Conservation (phyloP, 495 filamentous ascomycete species). For the Penicillium argentinense region DNA sequence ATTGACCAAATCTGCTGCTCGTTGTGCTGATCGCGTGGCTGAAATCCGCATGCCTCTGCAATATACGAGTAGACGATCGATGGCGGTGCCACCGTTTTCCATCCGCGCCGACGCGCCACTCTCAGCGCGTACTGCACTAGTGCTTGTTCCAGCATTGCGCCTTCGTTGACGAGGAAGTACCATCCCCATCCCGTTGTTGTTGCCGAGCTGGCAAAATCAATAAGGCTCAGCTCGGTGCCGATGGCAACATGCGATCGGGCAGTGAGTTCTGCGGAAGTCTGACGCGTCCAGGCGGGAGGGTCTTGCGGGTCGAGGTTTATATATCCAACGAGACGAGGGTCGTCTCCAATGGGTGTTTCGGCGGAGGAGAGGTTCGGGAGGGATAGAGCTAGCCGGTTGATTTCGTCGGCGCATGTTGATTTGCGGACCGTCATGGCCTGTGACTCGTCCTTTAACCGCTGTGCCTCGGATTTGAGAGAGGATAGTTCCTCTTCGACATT, state of each 20-base stretch:
- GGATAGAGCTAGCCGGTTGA: slow-evolving; percentile 70
- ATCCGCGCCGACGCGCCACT: slow-evolving; percentile 68
- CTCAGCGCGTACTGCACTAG: slow-evolving; percentile 80
- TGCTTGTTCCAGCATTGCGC: slow-evolving; percentile 87
- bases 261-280: slow-evolving; percentile 44
- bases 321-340: slow-evolving; percentile 59
- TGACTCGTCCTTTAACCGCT: slow-evolving; percentile 65
- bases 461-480: slow-evolving; percentile 60
- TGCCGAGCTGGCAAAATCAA: slow-evolving; percentile 82
- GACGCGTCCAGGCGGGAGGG: slow-evolving; percentile 45
- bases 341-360: slow-evolving; percentile 69
- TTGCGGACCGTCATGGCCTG: slow-evolving; percentile 59
- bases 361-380: slow-evolving; percentile 84
- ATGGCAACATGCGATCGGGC: slow-evolving; percentile 76
- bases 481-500: slow-evolving; percentile 20
- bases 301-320: slow-evolving; percentile 73
- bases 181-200: slow-evolving; percentile 90
- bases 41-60: slow-evolving; percentile 86
- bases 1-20: slow-evolving; percentile 89
- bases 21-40: slow-evolving; percentile 83
- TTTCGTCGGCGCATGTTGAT: slow-evolving; percentile 58
- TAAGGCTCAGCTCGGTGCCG: slow-evolving; percentile 71
- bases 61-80: slow-evolving; percentile 92
- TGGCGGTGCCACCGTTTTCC: slow-evolving; percentile 75
- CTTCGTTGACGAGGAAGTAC: slow-evolving; percentile 91